Conservation (phyloP, 129 eudicot genomes). For the Ambrosia artemisiifolia region DNA sequence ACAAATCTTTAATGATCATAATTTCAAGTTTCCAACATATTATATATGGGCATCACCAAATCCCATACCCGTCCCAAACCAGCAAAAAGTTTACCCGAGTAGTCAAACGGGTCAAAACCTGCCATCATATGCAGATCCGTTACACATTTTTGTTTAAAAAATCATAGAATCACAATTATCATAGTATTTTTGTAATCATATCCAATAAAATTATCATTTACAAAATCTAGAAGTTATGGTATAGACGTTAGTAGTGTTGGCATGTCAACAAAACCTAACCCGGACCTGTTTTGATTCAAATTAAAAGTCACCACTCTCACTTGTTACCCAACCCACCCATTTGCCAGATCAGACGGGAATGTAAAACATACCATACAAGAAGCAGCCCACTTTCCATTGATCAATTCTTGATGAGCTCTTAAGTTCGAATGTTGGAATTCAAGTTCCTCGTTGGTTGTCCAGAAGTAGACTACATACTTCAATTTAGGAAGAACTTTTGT, state of each 20-base stretch:
- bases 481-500: constrained; percentile 36
- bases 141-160: background rate
- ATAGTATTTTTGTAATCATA: background rate
- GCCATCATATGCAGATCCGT: background rate
- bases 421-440: constrained; percentile 42
- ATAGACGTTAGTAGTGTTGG: background rate
- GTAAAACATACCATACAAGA: constrained; percentile 36
- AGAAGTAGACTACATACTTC: constrained; percentile 49
- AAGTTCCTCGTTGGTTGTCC: constrained; percentile 47
- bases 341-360: background rate
- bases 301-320: background rate
- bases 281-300: background rate
- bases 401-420: constrained; percentile 74
- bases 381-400: constrained; percentile 53
- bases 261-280: background rate
- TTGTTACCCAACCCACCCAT: background rate
- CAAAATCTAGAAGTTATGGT: background rate
- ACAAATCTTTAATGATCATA: too few species aligned
- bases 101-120: background rate
- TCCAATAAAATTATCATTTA: background rate
- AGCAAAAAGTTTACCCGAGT: too few species aligned
- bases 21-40: too few species aligned
- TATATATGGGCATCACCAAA: too few species aligned
- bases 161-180: too few species aligned
- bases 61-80: too few species aligned